Base-by-base conservation (phyloP, 2,329 filamentous ascomycete species). In the Alternaria postmessia region DNA sequence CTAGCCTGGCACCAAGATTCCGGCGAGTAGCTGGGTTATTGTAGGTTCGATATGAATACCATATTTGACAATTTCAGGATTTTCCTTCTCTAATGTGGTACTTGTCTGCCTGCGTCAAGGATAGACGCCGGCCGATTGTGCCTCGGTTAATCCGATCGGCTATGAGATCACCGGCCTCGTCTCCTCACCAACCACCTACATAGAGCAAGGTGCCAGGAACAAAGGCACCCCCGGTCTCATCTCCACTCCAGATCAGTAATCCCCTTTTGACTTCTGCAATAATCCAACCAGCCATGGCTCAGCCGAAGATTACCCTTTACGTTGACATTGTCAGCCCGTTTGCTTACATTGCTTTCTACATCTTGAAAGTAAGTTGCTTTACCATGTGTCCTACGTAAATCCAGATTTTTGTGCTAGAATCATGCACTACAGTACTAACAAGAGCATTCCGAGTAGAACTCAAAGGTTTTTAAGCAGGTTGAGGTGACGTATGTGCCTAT, bases 261-360 rank as follows among this genome's bases (percentile, higher is more conserved):
- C 20, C 20, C 39, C 12, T 16, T 22, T 20, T 22, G n/a, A 49
- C 9, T 49, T 20, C 20, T 34, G 30, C 2, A 18, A 20, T 24
- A 36, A 36, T 9, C 22, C 39, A 11, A 18, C n/a, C 30, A 16
- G 20, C 18, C 11, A 85, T 85, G 83, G 67, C 80, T 22, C 76
- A 73, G 44, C 80, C 83, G 4, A 83, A 83, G 68, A 80, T 89
- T 53, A 87, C 83, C 0, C 77, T 89, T 14, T 88, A 85, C 65
- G 73, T 88, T 46, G 87, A 89, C 76, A 80, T 87, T 11, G 81
- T 89, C 24, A 85, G 82, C 61, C 87, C 87, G 0, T 89, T 89
- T 73, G 85, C 81, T 1, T 89, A 88, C 66, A 79, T 88, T 57
- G 87, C 84, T 3, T 89, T 87, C 71, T 82, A 85, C 67, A 75